Evolutionary conservation across 75 land plant species (phyloP).

Genomic region (Isoetes taiwanensis): DNA sequence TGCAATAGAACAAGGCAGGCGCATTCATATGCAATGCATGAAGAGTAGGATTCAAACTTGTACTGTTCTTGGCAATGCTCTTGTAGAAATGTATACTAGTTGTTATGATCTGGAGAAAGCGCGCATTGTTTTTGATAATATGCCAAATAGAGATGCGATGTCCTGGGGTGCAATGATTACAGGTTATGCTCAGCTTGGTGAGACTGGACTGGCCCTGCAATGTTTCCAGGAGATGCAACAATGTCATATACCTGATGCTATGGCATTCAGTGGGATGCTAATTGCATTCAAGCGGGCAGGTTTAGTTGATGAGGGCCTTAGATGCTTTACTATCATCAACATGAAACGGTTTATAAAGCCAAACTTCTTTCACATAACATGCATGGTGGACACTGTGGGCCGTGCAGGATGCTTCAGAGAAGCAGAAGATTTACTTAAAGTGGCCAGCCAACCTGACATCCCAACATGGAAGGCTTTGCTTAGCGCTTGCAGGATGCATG

Average conservation of each 20-base stretch:
- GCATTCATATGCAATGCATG: too few species aligned
- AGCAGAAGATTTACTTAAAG: too few species aligned
- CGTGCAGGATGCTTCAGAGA: too few species aligned
- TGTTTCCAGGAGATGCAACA: slow-evolving; percentile 1
- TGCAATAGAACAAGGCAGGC: too few species aligned
- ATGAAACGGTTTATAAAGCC: too few species aligned
- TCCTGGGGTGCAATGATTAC: slow-evolving; percentile 20
- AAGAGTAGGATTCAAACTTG: too few species aligned
- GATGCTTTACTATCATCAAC: slow-evolving; percentile 8
- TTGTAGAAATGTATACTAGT: too few species aligned
- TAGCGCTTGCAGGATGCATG: too few species aligned
- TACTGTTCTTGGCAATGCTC: too few species aligned
- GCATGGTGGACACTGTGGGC: slow-evolving; percentile 17
- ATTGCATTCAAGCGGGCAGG: slow-evolving; percentile 17
- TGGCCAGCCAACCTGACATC: too few species aligned
- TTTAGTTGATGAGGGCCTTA: slow-evolving; percentile 12
- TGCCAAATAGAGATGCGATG: slow-evolving; percentile 11
- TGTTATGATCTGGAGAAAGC: not conserved
- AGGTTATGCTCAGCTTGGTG: slow-evolving; percentile 18
- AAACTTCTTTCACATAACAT: slow-evolving; percentile 12
- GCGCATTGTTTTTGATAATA: not conserved
- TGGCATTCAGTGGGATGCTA: slow-evolving; percentile 18
- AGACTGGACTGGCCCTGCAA: slow-evolving; percentile 7
- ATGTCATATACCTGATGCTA: slow-evolving; percentile 11
- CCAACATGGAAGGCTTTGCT: too few species aligned